Conservation (phyloP, 2,329 filamentous ascomycete genomes). For the Trichophyton simii region DNA sequence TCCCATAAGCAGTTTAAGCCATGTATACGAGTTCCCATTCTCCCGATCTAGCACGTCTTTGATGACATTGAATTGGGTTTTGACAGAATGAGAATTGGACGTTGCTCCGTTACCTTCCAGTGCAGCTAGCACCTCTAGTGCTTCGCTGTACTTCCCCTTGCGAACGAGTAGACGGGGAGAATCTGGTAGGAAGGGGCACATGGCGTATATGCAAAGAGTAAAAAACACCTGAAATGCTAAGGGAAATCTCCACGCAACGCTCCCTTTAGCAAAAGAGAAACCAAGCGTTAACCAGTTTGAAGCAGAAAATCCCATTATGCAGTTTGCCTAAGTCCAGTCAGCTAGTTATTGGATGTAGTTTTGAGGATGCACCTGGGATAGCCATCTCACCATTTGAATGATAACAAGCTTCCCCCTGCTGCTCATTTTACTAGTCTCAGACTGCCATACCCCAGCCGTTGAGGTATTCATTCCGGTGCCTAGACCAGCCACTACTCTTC, state of each 20-base stretch:
- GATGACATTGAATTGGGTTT: conserved; percentile 24
- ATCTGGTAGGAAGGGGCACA: conserved; percentile 25
- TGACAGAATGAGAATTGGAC: conserved; percentile 18
- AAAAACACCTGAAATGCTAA: conserved; percentile 40
- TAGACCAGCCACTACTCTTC: conserved; percentile 36
- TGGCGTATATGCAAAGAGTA: conserved; percentile 27
- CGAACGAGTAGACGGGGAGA: conserved; percentile 22
- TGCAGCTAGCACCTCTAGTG: conserved; percentile 33
- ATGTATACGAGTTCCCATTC: conserved; percentile 33
- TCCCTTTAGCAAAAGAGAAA: conserved; percentile 14
- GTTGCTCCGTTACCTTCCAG: conserved; percentile 26
- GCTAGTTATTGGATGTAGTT: conserved; percentile 22
- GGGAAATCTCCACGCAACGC: conserved; percentile 34
- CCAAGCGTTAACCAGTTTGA: conserved; percentile 36
- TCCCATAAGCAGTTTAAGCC: conserved; percentile 34
- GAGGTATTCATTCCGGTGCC: conserved; percentile 41
- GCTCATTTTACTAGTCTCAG: conserved; percentile 36
- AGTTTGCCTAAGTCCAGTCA: conserved; percentile 16
- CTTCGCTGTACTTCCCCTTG: conserved; percentile 30
- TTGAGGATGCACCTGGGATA: conserved; percentile 16
- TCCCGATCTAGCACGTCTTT: conserved; percentile 33
- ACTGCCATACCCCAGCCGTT: conserved; percentile 37
- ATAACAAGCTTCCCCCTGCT: conserved; percentile 47
- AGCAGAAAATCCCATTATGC: conserved; percentile 32
- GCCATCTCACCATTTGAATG: conserved; percentile 19